Evolutionary conservation across 2,329 filamentous ascomycete species (phyloP).

Genomic region (Sclerotinia spermophila): DNA sequence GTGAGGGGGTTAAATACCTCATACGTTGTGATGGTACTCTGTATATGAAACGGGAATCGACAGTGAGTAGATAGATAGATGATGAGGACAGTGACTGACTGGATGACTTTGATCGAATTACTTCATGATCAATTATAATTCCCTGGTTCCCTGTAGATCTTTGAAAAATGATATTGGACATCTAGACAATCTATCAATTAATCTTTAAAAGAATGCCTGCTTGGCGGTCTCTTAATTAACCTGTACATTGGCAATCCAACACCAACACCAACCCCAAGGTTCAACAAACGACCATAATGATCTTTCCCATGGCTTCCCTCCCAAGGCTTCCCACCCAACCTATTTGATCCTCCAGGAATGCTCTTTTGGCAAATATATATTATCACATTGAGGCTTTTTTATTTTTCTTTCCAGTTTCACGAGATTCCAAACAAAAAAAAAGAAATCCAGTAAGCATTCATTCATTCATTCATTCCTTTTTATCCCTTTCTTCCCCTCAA

Average conservation of each 20-base stretch:
- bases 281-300: background rate
- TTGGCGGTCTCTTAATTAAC: background rate
- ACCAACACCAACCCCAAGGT: background rate
- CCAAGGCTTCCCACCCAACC: background rate
- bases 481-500: background rate
- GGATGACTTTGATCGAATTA: background rate
- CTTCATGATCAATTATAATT: background rate
- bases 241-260: background rate
- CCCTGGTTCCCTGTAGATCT: background rate
- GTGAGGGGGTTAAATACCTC: background rate
- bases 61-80: background rate
- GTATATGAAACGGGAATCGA: background rate
- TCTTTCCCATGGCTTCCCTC: too few species aligned
- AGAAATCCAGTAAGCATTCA: background rate
- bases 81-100: background rate
- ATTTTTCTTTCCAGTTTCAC: background rate
- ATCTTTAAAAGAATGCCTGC: background rate
- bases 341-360: slow-evolving; percentile 4
- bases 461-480: background rate
- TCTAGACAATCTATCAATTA: background rate
- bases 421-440: background rate
- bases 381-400: background rate
- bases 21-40: background rate
- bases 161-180: background rate
- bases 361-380: background rate